These are phyloP conservation scores for Talaromyces sp. DNA, from an alignment of 2,329 filamentous ascomycete genomes.

Conservation along the genomic window DNA sequence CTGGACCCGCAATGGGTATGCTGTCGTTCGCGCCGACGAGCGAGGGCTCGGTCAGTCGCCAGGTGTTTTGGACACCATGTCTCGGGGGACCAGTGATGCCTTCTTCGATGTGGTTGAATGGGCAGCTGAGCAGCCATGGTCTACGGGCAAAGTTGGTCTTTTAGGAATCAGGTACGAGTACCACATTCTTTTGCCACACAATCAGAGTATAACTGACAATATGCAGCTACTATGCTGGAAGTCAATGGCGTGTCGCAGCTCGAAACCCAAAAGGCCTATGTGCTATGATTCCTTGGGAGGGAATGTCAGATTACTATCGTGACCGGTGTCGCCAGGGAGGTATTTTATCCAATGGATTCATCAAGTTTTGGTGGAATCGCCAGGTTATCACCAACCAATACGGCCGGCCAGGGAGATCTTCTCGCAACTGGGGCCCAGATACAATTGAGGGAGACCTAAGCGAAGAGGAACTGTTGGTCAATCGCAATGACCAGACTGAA, in stretches of 20 bases:
- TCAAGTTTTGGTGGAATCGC: conserved; percentile 62
- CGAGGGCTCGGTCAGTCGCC: conserved; percentile 49
- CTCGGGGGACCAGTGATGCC: conserved; percentile 46
- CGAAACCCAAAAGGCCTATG: conserved; percentile 48
- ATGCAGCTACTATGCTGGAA: conserved; percentile 46
- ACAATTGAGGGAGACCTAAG: conserved; percentile 38
- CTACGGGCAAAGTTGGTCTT: conserved; percentile 47
- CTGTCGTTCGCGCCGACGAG: conserved; percentile 52
- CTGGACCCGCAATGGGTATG: conserved; percentile 54
- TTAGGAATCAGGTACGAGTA: conserved; percentile 39
- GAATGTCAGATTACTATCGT: conserved; percentile 53
- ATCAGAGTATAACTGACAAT: not conserved
- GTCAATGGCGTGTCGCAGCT: conserved; percentile 52
- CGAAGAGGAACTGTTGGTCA: conserved; percentile 32
- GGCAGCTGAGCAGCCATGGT: conserved; percentile 42
- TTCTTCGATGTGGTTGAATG: conserved; percentile 52
- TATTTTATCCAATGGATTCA: conserved; percentile 56
- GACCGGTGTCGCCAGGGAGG: conserved; percentile 59
- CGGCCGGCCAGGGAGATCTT: conserved; percentile 49
- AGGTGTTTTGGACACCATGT: conserved; percentile 51
- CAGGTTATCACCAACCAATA: conserved; percentile 63
- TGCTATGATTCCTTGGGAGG: conserved; percentile 53
- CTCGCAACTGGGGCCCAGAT: conserved; percentile 49
- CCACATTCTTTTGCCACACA: not conserved
- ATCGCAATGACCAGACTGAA: conserved; percentile 39